These are phyloP conservation scores for Chara braunii DNA, from an alignment of 139 green algal species.

Conservation along the genomic window DNA sequence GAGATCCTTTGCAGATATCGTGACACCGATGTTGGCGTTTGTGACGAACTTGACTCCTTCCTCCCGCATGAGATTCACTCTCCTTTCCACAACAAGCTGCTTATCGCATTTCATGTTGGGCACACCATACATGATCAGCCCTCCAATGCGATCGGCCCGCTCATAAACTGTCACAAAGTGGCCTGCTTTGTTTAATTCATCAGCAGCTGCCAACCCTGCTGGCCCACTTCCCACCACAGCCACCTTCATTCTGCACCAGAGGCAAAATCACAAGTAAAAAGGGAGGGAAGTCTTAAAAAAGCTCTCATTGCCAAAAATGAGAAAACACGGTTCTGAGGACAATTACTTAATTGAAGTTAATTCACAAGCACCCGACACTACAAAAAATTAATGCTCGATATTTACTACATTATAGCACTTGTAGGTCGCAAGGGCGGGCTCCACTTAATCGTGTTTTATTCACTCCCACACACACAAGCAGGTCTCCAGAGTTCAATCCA, in stretches of 20 bases:
- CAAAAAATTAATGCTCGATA: no score
- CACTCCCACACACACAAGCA: no score
- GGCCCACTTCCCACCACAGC: slow-evolving; percentile 82
- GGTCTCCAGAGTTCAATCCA: no score
- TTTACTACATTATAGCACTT: no score
- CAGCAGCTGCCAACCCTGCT: slow-evolving; percentile 81
- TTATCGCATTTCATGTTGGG: slow-evolving; percentile 99
- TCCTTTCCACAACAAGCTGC: slow-evolving; percentile 78
- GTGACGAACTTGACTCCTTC: slow-evolving; percentile 83
- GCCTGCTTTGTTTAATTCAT: slow-evolving; percentile 93
- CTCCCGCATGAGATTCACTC: slow-evolving; percentile 84
- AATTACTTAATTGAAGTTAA: no score
- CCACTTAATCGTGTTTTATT: no score
- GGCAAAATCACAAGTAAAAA: no score
- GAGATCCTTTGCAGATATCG: slow-evolving; percentile 45
- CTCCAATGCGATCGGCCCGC: slow-evolving; percentile 79
- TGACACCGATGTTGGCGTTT: slow-evolving; percentile 51
- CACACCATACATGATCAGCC: slow-evolving; percentile 97
- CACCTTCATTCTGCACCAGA: slow-evolving; percentile 52
- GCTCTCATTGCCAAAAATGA: no score
- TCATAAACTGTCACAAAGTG: slow-evolving; percentile 83
- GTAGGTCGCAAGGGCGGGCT: no score
- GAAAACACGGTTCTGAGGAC: no score
- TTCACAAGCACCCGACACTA: no score
- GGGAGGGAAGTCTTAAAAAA: no score